Evolutionary conservation across 495 filamentous ascomycete genomes (phyloP), one percentile per base, ranked within the genome.

Genomic region (Parathielavia hyrcaniae): DNA sequence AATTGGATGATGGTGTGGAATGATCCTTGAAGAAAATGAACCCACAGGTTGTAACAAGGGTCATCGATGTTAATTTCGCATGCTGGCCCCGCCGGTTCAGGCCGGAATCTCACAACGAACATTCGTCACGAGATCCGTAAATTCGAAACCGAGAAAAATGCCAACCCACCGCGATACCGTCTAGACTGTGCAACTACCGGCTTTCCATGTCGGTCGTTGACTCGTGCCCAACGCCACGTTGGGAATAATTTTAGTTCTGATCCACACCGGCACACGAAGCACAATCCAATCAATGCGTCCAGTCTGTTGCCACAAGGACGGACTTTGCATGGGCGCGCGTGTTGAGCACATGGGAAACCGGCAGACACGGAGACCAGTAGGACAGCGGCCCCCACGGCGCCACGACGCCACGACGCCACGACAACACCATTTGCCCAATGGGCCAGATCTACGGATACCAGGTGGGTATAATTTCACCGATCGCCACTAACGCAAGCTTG

Each of bases 381-480:
- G 39, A 23, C 22, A 16, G 11, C 1, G 11, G 10, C 20, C 50
- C 50, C 50, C 50, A 53, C 50, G 38, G 40, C 51, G 34, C 54
- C 53, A 55, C 19, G 19, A n/a, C 50, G 20, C 26, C 38, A 13
- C 26, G 26, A 6, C 35, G 38, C 51, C 51, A 53, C 20, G 14
- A 19, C 51, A 14, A 53, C 44, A 12, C 26, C 55, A 57, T 50
- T n/a, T 48, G 38, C n/a, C 38, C 55, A 17, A 23, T 23, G 16
- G 10, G 35, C 55, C 26, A 39, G 40, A 47, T 51, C 48, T 52
- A 45, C n/a, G n/a, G n/a, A n/a, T n/a, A n/a, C n/a, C n/a, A n/a
- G n/a, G n/a, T n/a, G n/a, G n/a, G n/a, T n/a, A n/a, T 58, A 39
- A 48, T 58, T 58, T 58, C 56, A 58, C 39, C 2, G 56, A 53